Percentiles rank a stretch among this genome's conserved stretches.
These are phyloP conservation scores for Verticillium longisporum DNA, from an alignment of 2,329 filamentous ascomycete species.

Conservation along the genomic window DNA sequence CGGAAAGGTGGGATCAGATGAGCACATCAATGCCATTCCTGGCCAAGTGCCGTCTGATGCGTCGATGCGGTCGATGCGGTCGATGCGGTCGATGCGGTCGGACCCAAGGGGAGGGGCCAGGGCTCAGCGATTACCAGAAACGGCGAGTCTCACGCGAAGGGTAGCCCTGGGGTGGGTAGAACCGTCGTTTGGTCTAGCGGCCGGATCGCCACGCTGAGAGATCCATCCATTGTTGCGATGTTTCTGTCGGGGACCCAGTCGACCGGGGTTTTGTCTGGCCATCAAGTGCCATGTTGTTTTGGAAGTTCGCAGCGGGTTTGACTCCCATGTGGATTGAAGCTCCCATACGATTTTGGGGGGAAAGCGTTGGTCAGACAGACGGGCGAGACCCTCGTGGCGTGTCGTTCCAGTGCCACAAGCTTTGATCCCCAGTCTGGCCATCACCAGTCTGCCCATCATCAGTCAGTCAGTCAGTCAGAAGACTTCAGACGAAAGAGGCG, in stretches of 20 bases:
- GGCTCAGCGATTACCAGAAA: background rate
- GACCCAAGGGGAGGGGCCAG: background rate
- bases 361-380: background rate
- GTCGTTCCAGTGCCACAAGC: too few relatives aligned
- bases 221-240: background rate
- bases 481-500: background rate
- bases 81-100: background rate
- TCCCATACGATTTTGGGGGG: too few relatives aligned
- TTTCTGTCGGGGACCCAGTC: background rate
- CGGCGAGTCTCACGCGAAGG: background rate
- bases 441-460: background rate
- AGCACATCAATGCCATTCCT: background rate
- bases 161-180: background rate
- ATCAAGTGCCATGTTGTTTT: background rate
- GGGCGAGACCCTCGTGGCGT: background rate
- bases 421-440: background rate
- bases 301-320: background rate
- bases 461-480: background rate
- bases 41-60: background rate
- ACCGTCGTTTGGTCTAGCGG: background rate
- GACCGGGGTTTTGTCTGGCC: background rate
- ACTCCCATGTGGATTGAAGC: too few relatives aligned
- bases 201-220: background rate
- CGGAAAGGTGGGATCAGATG: background rate
- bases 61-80: background rate